Conservation (phyloP, 768 basidiomycete species). For the Lactarius indigo region DNA sequence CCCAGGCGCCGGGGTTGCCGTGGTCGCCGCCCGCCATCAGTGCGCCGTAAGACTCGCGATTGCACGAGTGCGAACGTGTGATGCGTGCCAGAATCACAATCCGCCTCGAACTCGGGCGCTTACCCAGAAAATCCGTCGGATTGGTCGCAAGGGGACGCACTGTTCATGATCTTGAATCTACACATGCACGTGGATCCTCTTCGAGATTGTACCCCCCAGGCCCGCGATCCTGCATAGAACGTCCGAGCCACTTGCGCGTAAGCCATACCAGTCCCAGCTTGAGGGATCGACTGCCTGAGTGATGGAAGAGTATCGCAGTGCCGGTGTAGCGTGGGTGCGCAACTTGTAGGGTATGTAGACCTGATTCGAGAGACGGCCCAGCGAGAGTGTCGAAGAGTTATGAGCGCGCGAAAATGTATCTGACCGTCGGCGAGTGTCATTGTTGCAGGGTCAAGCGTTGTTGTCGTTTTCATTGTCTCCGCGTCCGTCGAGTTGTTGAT, state of each 20-base stretch:
- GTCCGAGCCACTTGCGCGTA: conserved; percentile 91
- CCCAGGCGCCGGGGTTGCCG: too few species aligned
- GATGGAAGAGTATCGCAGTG: conserved; percentile 85
- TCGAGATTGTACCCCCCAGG: conserved; percentile 31
- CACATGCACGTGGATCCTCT: too few species aligned
- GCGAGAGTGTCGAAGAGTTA: conserved; percentile 70
- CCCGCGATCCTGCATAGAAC: conserved; percentile 83
- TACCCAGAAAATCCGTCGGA: too few species aligned
- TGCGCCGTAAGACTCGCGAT: conserved; percentile 17
- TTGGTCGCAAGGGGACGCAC: too few species aligned
- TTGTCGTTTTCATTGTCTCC: conserved; percentile 75
- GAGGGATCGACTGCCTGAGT: conserved; percentile 87
- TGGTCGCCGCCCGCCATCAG: too few species aligned
- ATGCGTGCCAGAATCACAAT: conserved; percentile 91
- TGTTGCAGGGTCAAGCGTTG: conserved; percentile 60
- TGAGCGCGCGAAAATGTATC: conserved; percentile 51
- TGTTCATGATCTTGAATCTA: conserved; percentile 44
- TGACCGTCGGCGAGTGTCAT: conserved; percentile 83
- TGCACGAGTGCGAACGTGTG: conserved; percentile 41
- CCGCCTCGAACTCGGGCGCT: too few species aligned
- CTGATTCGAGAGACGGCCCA: conserved; percentile 94
- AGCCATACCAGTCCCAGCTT: conserved; percentile 94
- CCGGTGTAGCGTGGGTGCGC: conserved; percentile 87
- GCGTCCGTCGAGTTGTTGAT: too few species aligned
- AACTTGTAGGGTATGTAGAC: conserved; percentile 82